phyloP scores from a whole-genome alignment of 768 basidiomycete genomes.

The Xerocomellus dryophilus region DNA sequence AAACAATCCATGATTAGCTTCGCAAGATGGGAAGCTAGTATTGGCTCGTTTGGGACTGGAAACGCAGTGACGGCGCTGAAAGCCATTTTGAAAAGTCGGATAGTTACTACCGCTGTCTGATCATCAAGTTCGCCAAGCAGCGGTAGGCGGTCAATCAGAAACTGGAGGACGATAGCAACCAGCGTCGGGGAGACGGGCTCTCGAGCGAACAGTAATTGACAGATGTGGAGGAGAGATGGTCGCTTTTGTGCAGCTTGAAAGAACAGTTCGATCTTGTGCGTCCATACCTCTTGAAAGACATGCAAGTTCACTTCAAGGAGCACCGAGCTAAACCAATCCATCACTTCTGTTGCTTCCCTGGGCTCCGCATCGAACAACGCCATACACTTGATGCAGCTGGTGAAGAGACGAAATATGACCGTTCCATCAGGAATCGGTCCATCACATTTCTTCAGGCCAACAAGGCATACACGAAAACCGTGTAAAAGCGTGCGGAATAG shows the following conservation, averaged over 20 bases:
- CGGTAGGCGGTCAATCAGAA: slow-evolving; percentile 78
- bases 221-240: slow-evolving; percentile 75
- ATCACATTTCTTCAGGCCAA: slow-evolving; percentile 74
- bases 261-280: slow-evolving; percentile 87
- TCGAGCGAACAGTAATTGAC: slow-evolving; percentile 77
- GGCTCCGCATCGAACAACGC: slow-evolving; percentile 73
- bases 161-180: slow-evolving; percentile 83
- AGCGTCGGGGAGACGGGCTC: slow-evolving; percentile 77
- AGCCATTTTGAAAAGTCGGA: slow-evolving; percentile 93
- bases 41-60: slow-evolving; percentile 78
- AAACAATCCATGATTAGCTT: slow-evolving; percentile 96
- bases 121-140: slow-evolving; percentile 84
- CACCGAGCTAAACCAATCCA: slow-evolving; percentile 76
- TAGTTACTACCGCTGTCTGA: slow-evolving; percentile 74
- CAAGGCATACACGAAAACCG: slow-evolving; percentile 78
- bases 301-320: slow-evolving; percentile 83
- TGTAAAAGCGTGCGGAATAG: slow-evolving; percentile 87
- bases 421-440: slow-evolving; percentile 79
- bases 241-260: slow-evolving; percentile 77
- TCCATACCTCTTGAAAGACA: slow-evolving; percentile 96
- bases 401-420: slow-evolving; percentile 85
- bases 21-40: slow-evolving; percentile 89
- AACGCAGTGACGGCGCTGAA: slow-evolving; percentile 80
- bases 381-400: slow-evolving; percentile 81
- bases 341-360: slow-evolving; percentile 69